Evolutionary conservation across 1,139 yeast species (phyloP).

Genomic region (Blastobotrys elegans): DNA sequence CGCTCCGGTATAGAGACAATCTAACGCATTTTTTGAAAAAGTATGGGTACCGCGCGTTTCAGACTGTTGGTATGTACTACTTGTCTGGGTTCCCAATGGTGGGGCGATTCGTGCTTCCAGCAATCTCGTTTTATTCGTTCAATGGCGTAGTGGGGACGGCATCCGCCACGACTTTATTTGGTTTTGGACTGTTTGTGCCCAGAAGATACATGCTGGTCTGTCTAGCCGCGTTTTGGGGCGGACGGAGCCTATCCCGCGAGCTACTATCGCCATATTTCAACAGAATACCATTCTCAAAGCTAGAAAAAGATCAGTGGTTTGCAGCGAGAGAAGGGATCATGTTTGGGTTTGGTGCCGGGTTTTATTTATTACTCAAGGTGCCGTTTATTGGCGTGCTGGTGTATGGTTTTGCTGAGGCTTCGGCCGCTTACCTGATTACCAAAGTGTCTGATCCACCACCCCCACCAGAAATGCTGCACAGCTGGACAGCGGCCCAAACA

Average conservation of each 20-base stretch:
- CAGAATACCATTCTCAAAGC: slow-evolving; percentile 42
- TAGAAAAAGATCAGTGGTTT: slow-evolving; percentile 49
- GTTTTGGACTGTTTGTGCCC: slow-evolving; percentile 37
- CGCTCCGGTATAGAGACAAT: slow-evolving; percentile 6
- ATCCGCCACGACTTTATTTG: slow-evolving; percentile 40
- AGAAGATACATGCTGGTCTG: slow-evolving; percentile 36
- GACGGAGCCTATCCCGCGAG: slow-evolving; percentile 43
- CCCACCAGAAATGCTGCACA: slow-evolving; percentile 20
- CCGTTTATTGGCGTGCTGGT: slow-evolving; percentile 47
- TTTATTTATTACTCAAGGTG: slow-evolving; percentile 41
- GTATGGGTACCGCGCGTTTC: slow-evolving; percentile 27
- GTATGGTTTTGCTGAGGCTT: slow-evolving; percentile 54
- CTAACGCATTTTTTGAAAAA: slow-evolving; percentile 19
- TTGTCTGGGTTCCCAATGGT: slow-evolving; percentile 37
- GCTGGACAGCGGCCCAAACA: slow-evolving; percentile 28
- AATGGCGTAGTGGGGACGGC: slow-evolving; percentile 46
- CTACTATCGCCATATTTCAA: slow-evolving; percentile 50
- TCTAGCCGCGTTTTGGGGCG: slow-evolving; percentile 45
- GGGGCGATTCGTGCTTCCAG: slow-evolving; percentile 42
- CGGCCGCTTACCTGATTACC: slow-evolving; percentile 51
- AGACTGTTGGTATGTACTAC: slow-evolving; percentile 28
- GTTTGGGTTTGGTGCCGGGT: slow-evolving; percentile 54
- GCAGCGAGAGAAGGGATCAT: slow-evolving; percentile 53
- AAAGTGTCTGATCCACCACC: slow-evolving; percentile 54
- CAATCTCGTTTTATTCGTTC: slow-evolving; percentile 43